phyloP scores from a whole-genome alignment of 305 asterid genomes.

The Ajuga reptans region DNA sequence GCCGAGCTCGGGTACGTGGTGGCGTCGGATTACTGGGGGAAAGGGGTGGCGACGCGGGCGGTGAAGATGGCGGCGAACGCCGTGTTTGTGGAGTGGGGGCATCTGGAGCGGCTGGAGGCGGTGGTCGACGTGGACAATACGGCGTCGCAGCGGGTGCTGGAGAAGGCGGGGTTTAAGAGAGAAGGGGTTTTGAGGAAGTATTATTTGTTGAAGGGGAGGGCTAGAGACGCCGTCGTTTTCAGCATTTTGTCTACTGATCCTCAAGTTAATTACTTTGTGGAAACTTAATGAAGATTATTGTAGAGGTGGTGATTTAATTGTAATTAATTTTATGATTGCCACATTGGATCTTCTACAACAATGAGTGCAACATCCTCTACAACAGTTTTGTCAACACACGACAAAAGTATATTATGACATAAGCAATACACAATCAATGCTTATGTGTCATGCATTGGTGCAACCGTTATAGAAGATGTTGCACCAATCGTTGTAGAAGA shows the following conservation, averaged over 20 bases:
- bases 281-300: too few species aligned
- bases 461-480: too few species aligned
- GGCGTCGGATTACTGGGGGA: slow-evolving; percentile 59
- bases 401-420: too few species aligned
- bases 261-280: too few species aligned
- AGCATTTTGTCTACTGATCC: slow-evolving; percentile 43
- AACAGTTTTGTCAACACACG: too few species aligned
- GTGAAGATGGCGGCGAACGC: slow-evolving; percentile 49
- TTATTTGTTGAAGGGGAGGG: slow-evolving; percentile 36
- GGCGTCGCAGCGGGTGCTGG: slow-evolving; percentile 69
- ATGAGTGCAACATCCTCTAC: too few species aligned
- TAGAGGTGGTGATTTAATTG: too few species aligned
- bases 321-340: too few species aligned
- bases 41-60: slow-evolving; percentile 57
- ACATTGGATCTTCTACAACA: too few species aligned
- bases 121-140: slow-evolving; percentile 49
- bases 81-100: slow-evolving; percentile 53
- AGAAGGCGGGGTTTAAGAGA: slow-evolving; percentile 55
- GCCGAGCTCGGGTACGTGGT: slow-evolving; percentile 58
- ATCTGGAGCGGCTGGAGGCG: slow-evolving; percentile 58
- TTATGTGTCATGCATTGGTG: too few species aligned
- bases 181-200: slow-evolving; percentile 72
- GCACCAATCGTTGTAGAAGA: too few species aligned
- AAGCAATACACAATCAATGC: too few species aligned
- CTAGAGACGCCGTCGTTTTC: slow-evolving; percentile 38